These are phyloP conservation scores for Coprinellus aureogranulatus DNA, from an alignment of 768 basidiomycete species.

Conservation along the genomic window DNA sequence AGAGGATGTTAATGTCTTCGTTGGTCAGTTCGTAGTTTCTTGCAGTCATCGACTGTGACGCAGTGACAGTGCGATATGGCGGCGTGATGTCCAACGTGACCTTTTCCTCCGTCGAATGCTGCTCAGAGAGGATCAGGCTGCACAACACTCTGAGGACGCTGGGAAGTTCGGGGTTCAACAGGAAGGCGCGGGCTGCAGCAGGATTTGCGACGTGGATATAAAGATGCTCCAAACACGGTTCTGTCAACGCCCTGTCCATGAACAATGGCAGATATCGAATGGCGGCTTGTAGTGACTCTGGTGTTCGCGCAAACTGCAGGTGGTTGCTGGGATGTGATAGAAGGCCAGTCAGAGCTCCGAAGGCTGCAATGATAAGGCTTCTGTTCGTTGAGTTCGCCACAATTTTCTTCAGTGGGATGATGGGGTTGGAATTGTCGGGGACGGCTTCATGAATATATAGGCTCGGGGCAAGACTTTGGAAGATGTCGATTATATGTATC, in stretches of 20 bases:
- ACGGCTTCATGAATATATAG: conserved; percentile 34
- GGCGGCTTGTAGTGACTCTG: conserved; percentile 59
- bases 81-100: conserved; percentile 64
- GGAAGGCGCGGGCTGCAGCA: conserved; percentile 73
- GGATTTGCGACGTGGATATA: conserved; percentile 74
- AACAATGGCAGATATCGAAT: conserved; percentile 74
- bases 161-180: conserved; percentile 69
- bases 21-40: conserved; percentile 66
- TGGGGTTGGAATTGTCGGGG: conserved; percentile 43
- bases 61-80: conserved; percentile 55
- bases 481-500: conserved; percentile 67
- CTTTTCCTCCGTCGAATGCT: conserved; percentile 56
- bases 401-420: conserved; percentile 56
- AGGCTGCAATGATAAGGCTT: conserved; percentile 66
- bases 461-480: conserved; percentile 57
- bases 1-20: conserved; percentile 61
- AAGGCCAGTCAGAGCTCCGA: conserved; percentile 59
- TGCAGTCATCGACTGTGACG: conserved; percentile 38
- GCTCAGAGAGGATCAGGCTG: conserved; percentile 66
- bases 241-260: conserved; percentile 64
- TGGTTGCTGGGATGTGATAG: conserved; percentile 62
- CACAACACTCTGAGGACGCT: conserved; percentile 67
- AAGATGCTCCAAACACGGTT: conserved; percentile 70
- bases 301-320: conserved; percentile 49
- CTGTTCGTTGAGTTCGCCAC: conserved; percentile 64